Evolutionary conservation across 257 asterid genomes (phyloP), one percentile per base, ranked within the genome.

Genomic region (Primulina tabacum): DNA sequence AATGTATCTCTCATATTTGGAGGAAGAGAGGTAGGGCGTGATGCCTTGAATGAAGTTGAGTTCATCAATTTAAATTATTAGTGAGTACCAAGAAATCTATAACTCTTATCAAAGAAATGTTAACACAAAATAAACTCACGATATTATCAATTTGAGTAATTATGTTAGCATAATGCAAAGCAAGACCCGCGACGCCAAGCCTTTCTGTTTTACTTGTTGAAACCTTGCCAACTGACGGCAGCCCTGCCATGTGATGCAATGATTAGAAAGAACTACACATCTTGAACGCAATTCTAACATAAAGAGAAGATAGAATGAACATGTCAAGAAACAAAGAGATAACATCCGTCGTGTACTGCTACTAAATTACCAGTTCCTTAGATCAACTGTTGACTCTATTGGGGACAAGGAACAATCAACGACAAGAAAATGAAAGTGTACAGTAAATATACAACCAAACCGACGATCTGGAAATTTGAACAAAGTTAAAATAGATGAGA

Each of bases 11-110:
- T 89, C 87, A 77, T 83, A 78, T 89, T 93, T 66, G 97, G 97
- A 47, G 99, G 99, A 72, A 93, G 97, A 73, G 97, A 89, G 62
- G 96, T 81, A 33, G 97, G 96, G 4, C 94, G 96, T 16, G 96
- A 86, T 10, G 97, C 94, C 97, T 93, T 62, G 37, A 64, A 77
- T 60, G 47, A 80, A 65, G 74, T 11, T 16, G 20, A 71, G 69
- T 50, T 63, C 64, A 70, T 64, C 35, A 28, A 60, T 43, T 11
- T 43, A 12, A 58, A 58, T 26, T 71, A 61, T 65, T 20, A 35
- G 30, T 35, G 43, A 59, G 69, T 40, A 71, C 28, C 40, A 58
- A 9, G 55, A 62, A 32, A 24, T 6, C 12, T 26, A 18, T 43
- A 5, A 64, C 26, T 21, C 43, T 64, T 64, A 68, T n/a, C 38